Percentiles rank a stretch among this genome's conserved stretches.
Conservation (phyloP, 2,329 filamentous ascomycete species). For the Aureobasidium sp. region DNA sequence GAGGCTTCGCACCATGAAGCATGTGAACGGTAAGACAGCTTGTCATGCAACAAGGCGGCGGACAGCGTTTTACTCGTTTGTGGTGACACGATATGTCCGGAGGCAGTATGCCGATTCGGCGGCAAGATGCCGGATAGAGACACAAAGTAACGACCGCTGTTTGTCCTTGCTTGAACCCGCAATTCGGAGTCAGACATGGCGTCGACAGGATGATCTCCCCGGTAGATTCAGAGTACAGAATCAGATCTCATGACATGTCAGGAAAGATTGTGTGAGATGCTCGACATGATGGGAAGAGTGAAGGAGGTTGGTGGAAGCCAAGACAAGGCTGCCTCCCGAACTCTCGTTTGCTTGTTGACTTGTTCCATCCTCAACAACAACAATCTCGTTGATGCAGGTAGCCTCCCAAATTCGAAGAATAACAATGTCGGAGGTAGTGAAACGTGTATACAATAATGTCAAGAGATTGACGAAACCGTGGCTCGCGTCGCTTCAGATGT, state of each 20-base stretch:
- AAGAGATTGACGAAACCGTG: not conserved
- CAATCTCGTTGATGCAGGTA: not conserved
- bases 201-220: not conserved
- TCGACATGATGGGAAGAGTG: not conserved
- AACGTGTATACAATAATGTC: not conserved
- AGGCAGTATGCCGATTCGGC: not conserved
- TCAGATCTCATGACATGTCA: not conserved
- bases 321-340: not conserved
- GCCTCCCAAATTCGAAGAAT: not conserved
- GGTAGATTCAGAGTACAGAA: not conserved
- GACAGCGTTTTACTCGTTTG: not conserved
- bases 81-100: not conserved
- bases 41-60: not conserved
- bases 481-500: not conserved
- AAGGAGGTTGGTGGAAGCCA: not conserved
- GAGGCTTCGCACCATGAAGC: not conserved
- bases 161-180: not conserved
- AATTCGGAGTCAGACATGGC: constrained; percentile 7
- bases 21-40: not conserved
- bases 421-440: not conserved
- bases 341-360: not conserved
- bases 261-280: not conserved
- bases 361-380: not conserved
- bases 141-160: not conserved
- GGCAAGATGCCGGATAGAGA: not conserved